These are phyloP conservation scores for Chrysanthemum seticuspe DNA, from an alignment of 129 eudicot genomes.

Conservation along the genomic window DNA sequence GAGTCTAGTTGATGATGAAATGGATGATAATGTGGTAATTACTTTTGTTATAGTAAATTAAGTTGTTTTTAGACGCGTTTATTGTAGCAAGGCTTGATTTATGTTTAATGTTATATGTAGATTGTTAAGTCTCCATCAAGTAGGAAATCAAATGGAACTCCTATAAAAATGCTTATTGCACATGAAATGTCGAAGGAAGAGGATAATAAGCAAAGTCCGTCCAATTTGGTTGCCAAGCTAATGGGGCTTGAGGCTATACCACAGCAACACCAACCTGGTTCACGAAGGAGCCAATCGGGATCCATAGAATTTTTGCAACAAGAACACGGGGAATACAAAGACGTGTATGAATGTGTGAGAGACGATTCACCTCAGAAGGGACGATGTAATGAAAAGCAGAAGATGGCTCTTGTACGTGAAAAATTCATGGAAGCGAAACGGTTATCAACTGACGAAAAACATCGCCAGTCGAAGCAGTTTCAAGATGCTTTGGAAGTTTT, in stretches of 20 bases:
- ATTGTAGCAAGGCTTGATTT: not conserved
- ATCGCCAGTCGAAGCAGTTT: conserved; percentile 82
- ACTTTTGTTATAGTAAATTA: not conserved
- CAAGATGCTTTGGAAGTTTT: conserved; percentile 92
- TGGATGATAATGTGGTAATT: conserved; percentile 64
- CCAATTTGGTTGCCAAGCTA: conserved; percentile 80
- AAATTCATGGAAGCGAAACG: conserved; percentile 89
- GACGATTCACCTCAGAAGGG: conserved; percentile 58
- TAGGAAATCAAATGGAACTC: conserved; percentile 58
- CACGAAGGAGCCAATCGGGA: conserved; percentile 49
- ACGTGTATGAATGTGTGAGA: conserved; percentile 64
- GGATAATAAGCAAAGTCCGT: conserved; percentile 55
- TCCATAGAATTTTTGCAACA: conserved; percentile 52
- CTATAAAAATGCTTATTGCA: conserved; percentile 88
- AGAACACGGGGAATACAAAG: conserved; percentile 58
- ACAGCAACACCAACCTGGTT: conserved; percentile 39
- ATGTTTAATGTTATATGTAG: conserved; percentile 4
- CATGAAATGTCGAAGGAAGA: conserved; percentile 92
- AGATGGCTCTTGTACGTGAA: conserved; percentile 79
- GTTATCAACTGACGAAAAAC: conserved; percentile 74
- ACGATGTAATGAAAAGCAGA: conserved; percentile 37
- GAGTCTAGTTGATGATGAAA: conserved; percentile 44
- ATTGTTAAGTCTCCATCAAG: conserved; percentile 36
- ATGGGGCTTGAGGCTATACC: conserved; percentile 94
- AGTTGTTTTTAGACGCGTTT: conserved; percentile 1